phyloP scores from a whole-genome alignment of 768 basidiomycete species.

The Leccinum barrowsii region DNA sequence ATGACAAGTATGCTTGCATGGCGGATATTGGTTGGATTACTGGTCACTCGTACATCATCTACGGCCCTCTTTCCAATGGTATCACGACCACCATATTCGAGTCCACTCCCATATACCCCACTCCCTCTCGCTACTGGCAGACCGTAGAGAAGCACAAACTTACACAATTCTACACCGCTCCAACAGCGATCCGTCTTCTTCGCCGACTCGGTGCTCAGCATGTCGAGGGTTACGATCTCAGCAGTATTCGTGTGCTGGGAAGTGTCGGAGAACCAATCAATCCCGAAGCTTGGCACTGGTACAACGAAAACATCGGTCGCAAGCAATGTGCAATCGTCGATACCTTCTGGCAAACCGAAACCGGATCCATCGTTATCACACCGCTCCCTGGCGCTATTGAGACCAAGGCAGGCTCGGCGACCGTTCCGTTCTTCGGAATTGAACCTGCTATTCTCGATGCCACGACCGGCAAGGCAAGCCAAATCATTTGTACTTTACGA shows the following conservation, averaged over 20 bases:
- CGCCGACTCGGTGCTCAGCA: constrained; percentile 83
- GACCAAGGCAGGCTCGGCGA: constrained; percentile 95
- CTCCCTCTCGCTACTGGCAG: constrained; percentile 96
- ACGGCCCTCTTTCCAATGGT: constrained; percentile 88
- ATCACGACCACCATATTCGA: constrained; percentile 90
- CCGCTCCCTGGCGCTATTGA: constrained; percentile 95
- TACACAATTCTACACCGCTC: constrained; percentile 95
- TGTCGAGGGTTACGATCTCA: constrained; percentile 79
- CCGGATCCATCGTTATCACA: constrained; percentile 91
- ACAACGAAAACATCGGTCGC: constrained; percentile 90
- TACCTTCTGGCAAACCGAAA: constrained; percentile 98
- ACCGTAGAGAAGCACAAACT: constrained; percentile 88
- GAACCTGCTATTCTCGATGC: constrained; percentile 87
- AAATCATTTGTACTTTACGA: background rate
- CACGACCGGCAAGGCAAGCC: constrained; percentile 58
- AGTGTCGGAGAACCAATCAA: constrained; percentile 98
- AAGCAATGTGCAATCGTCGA: constrained; percentile 90
- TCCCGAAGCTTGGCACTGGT: constrained; percentile 99
- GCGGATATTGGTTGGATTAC: constrained; percentile 99
- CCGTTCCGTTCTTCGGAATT: constrained; percentile 97
- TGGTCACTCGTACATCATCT: constrained; percentile 94
- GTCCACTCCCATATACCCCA: constrained; percentile 94
- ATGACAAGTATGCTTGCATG: constrained; percentile 96
- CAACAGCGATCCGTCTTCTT: constrained; percentile 91
- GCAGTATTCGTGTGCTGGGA: constrained; percentile 80